Evolutionary conservation across 2,329 filamentous ascomycete genomes (phyloP), one percentile per base, ranked within the genome.

Genomic region (Cladosporium phlei): DNA sequence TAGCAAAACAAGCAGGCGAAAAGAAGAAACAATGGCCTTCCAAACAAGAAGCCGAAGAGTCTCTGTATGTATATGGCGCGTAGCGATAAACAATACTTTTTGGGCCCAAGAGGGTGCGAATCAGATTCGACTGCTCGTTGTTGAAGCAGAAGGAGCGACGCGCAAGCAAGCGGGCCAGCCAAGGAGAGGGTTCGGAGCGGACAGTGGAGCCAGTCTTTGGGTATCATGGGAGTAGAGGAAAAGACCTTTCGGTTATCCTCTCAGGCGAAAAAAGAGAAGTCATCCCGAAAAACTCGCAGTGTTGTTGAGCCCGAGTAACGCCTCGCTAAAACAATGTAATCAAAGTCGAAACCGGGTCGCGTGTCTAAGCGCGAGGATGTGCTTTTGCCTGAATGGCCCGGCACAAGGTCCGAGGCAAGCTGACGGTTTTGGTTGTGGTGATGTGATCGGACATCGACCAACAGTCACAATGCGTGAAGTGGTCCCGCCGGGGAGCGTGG

Each of bases 311-410:
- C 53, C 54, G 53, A 37, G 24, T 20, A 57, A 59, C 57, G 50
- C 57, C 57, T 59, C 56, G 58, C 58, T 60, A 52, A 58, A 55
- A 53, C 51, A 52, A 49, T 32, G 38, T 29, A 49, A 39, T 43
- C 42, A 44, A 44, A 47, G 44, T 45, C 44, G 47, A 50, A 43
- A 46, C 24, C 25, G 24, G 14, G 21, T 38, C 35, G 35, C 34
- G 27, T 20, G 34, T n/a, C n/a, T n/a, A n/a, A n/a, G n/a, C n/a
- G n/a, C 32, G 33, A n/a, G 47, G 24, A 24, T 27, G 34, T 34
- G 29, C 39, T 33, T 32, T 21, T 43, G 39, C 29, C 39, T 34
- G 7, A 42, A 14, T 42, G 28, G 29, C 17, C 5, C 20, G 28
- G 27, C 27, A 22, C 19, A n/a, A 21, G 5, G n/a, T 21, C 28